phyloP scores from a whole-genome alignment of 495 filamentous ascomycete species.

The Saxophila tyrrhenica region DNA sequence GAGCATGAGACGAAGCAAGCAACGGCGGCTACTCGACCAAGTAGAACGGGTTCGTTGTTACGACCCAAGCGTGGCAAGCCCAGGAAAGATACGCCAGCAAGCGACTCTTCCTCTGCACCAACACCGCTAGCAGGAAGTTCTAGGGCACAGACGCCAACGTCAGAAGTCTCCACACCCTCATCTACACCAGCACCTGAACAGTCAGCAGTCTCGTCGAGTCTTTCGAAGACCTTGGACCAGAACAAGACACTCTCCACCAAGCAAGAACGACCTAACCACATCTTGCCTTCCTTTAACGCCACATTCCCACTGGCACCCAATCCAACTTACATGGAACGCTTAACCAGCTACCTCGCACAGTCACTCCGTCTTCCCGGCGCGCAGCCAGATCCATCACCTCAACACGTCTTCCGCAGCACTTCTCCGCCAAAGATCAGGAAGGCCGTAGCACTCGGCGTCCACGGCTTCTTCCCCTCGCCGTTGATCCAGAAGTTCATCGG shows the following conservation, averaged over 20 bases:
- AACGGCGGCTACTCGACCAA: background rate
- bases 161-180: constrained; percentile 6
- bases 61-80: constrained; percentile 10
- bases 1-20: constrained; percentile 26
- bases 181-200: constrained; percentile 2
- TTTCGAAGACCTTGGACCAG: background rate
- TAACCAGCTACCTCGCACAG: constrained; percentile 14
- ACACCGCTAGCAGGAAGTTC: constrained; percentile 1
- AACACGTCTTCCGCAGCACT: constrained; percentile 61
- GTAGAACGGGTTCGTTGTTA: constrained; percentile 5
- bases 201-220: background rate
- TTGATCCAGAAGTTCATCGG: constrained; percentile 77
- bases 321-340: constrained; percentile 14
- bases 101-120: background rate
- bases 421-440: constrained; percentile 62
- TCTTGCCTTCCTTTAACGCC: constrained; percentile 26
- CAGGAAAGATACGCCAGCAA: background rate
- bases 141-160: constrained; percentile 7
- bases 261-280: constrained; percentile 19
- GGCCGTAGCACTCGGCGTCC: constrained; percentile 85
- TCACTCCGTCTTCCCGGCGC: constrained; percentile 4
- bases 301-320: constrained; percentile 23
- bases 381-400: constrained; percentile 40
- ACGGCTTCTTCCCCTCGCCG: constrained; percentile 84
- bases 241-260: background rate